Conservation (phyloP, 2,329 filamentous ascomycete genomes). For the Hirsutella rhossiliensis region DNA sequence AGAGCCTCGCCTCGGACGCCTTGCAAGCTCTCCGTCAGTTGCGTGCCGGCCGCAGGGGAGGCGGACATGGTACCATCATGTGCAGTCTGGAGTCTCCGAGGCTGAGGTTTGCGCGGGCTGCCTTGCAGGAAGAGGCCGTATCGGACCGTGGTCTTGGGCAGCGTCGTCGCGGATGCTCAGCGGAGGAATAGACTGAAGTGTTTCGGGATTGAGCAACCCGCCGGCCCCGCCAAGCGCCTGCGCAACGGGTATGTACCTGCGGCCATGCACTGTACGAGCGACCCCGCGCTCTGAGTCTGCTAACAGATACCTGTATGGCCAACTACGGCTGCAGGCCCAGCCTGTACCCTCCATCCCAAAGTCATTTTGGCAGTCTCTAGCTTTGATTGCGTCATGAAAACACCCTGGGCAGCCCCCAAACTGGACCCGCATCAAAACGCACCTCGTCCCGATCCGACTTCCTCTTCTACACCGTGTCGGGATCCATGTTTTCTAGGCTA, state of each 20-base stretch:
- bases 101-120: no score
- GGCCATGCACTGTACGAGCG: no score
- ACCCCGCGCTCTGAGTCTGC: no score
- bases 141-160: no score
- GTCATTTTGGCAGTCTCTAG: background rate
- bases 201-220: background rate
- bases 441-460: no score
- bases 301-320: no score
- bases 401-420: background rate
- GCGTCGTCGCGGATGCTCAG: background rate
- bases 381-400: background rate
- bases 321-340: no score
- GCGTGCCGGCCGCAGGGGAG: background rate
- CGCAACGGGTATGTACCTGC: no score
- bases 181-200: background rate
- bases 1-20: conserved; percentile 74
- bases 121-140: no score
- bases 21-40: conserved; percentile 10
- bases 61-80: background rate
- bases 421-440: background rate
- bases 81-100: no score
- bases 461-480: background rate
- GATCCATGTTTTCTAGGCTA: conserved; percentile 62
- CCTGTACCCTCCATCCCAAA: no score
- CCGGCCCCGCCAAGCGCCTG: background rate